Conservation (phyloP, 768 basidiomycete species). For the Dioszegia crocea region DNA sequence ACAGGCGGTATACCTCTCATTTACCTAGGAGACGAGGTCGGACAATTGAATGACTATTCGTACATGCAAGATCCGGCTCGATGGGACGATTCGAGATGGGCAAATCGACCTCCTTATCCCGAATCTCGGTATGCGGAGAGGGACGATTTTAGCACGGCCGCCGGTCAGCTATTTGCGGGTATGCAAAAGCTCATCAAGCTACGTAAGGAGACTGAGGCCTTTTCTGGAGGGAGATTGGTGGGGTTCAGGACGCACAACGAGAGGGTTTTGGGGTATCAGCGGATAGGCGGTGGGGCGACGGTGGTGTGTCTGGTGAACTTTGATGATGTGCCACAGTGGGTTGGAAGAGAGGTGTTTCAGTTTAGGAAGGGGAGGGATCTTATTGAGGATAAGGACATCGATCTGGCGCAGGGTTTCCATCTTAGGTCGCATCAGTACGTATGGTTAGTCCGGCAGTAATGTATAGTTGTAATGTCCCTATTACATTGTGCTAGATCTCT, state of each 20-base stretch:
- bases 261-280: constrained; percentile 11
- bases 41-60: constrained; percentile 11
- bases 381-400: neutral
- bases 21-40: constrained; percentile 15
- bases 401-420: constrained; percentile 5
- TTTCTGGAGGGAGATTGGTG: constrained; percentile 7
- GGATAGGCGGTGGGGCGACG: neutral
- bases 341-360: constrained; percentile 9
- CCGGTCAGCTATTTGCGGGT: constrained; percentile 4
- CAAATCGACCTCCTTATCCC: constrained; percentile 7
- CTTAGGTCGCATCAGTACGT: constrained; percentile 11
- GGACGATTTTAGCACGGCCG: neutral
- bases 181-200: constrained; percentile 2
- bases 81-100: constrained; percentile 12
- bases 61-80: constrained; percentile 10
- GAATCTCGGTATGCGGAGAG: neutral
- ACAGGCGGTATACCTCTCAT: constrained; percentile 9
- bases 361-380: constrained; percentile 5
- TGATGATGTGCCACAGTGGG: constrained; percentile 15
- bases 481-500: too few species aligned
- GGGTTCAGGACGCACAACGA: constrained; percentile 14
- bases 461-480: too few species aligned
- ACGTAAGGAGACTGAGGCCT: constrained; percentile 5
- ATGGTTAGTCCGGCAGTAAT: neutral
- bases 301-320: constrained; percentile 12